These are phyloP conservation scores for Fermentozyma sake DNA, from an alignment of 1,139 yeast species.

Conservation along the genomic window DNA sequence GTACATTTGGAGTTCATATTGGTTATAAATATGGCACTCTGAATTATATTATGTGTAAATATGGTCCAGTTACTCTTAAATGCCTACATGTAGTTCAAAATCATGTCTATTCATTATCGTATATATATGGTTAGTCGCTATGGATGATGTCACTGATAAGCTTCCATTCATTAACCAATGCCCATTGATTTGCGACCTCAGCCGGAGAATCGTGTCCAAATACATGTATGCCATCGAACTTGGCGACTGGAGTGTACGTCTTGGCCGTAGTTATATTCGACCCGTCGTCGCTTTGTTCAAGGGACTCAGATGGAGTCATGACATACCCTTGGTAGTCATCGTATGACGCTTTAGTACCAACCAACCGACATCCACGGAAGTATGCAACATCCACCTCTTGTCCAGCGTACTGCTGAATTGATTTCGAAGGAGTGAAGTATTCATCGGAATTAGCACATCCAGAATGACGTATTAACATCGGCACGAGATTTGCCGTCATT, in stretches of 20 bases:
- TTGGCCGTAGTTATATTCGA: constrained; percentile 21
- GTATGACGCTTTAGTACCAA: constrained; percentile 25
- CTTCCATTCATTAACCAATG: constrained; percentile 31
- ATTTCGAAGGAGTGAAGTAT: constrained; percentile 35
- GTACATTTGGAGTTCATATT: too few species aligned
- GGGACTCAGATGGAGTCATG: constrained; percentile 26
- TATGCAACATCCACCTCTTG: constrained; percentile 23
- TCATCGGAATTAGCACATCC: constrained; percentile 37
- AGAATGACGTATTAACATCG: constrained; percentile 34
- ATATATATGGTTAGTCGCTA: constrained; percentile 7
- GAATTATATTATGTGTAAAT: too few species aligned
- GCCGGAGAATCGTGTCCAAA: constrained; percentile 40
- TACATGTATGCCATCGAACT: constrained; percentile 24
- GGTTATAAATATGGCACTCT: too few species aligned
- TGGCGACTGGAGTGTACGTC: constrained; percentile 28
- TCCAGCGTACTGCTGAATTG: constrained; percentile 12
- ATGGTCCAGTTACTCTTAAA: too few species aligned
- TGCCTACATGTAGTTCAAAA: too few species aligned
- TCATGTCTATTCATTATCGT: too few species aligned
- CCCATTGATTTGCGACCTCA: constrained; percentile 30
- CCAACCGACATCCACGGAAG: constrained; percentile 38
- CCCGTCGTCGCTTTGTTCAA: constrained; percentile 16
- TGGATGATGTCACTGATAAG: constrained; percentile 30
- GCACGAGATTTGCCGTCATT: constrained; percentile 31
- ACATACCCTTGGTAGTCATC: constrained; percentile 26